A percentile compares a stretch with the other conserved stretches of the same genome.
Conservation (phyloP, 495 filamentous ascomycete species). For the Xylaria bambusicola region DNA sequence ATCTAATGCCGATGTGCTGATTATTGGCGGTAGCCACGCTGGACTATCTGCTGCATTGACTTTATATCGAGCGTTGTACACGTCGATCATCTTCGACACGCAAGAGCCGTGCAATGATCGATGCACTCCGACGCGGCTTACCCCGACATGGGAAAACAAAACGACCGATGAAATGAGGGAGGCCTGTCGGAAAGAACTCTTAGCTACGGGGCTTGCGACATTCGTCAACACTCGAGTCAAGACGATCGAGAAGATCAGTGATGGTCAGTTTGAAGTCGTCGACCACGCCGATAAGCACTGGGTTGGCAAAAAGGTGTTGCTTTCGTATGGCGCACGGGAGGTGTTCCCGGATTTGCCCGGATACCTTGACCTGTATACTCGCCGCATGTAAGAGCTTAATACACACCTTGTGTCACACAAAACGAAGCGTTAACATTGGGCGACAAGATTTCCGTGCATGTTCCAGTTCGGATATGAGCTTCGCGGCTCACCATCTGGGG, state of each 20-base stretch:
- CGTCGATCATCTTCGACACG: neutral
- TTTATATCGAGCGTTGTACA: neutral
- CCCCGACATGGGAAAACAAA: conserved; percentile 1
- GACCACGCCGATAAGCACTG: neutral
- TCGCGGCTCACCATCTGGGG: neutral
- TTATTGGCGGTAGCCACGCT: conserved; percentile 3
- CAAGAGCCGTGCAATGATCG: neutral
- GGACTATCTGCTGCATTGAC: conserved; percentile 5
- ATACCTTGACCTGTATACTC: neutral
- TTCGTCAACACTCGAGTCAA: no score
- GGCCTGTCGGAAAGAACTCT: no score
- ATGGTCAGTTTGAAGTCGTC: neutral
- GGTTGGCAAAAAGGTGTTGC: neutral
- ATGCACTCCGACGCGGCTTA: neutral
- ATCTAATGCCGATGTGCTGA: conserved; percentile 1
- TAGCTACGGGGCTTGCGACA: no score
- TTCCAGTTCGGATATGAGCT: neutral
- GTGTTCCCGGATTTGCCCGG: neutral
- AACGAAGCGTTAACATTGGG: no score
- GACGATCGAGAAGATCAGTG: no score
- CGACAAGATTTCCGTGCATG: neutral
- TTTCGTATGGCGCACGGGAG: neutral
- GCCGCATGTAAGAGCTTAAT: neutral
- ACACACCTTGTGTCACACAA: neutral
- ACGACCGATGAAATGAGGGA: no score